phyloP scores from a whole-genome alignment of 805 yeast genomes.

The Starmerella scarabaei region DNA sequence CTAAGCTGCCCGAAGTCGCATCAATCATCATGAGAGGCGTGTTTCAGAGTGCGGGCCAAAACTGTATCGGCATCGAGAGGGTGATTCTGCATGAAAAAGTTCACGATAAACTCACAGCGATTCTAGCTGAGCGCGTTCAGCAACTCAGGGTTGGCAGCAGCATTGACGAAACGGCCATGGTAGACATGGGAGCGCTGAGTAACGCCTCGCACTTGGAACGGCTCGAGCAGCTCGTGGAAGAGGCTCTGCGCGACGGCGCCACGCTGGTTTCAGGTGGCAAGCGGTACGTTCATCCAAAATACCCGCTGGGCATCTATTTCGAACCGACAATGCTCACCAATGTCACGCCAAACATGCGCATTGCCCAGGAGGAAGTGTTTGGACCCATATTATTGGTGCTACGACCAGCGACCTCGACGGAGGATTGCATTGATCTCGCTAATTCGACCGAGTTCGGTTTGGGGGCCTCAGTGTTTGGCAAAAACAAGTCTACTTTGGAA shows the following conservation, averaged over 20 bases:
- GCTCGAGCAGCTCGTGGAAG: slow-evolving; percentile 52
- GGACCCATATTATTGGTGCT: slow-evolving; percentile 82
- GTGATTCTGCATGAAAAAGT: slow-evolving; percentile 55
- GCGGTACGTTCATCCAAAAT: slow-evolving; percentile 71
- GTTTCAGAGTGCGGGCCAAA: slow-evolving; percentile 95
- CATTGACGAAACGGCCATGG: slow-evolving; percentile 77
- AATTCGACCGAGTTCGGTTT: slow-evolving; percentile 80
- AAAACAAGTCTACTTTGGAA: slow-evolving; percentile 42
- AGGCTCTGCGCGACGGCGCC: slow-evolving; percentile 77
- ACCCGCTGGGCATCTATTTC: slow-evolving; percentile 91
- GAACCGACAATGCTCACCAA: slow-evolving; percentile 78
- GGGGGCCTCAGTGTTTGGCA: slow-evolving; percentile 84
- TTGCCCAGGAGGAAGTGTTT: slow-evolving; percentile 84
- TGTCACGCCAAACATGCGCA: slow-evolving; percentile 60
- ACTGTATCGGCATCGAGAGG: slow-evolving; percentile 94
- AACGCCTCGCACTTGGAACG: slow-evolving; percentile 59
- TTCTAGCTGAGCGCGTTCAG: slow-evolving; percentile 45
- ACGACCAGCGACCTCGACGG: slow-evolving; percentile 45
- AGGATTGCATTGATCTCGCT: slow-evolving; percentile 62
- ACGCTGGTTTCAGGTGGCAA: slow-evolving; percentile 67
- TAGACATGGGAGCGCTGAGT: slow-evolving; percentile 95
- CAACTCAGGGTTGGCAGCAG: slow-evolving; percentile 72
- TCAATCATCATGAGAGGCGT: slow-evolving; percentile 88
- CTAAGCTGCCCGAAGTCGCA: slow-evolving; percentile 33
- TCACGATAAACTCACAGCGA: slow-evolving; percentile 49